These are phyloP conservation scores for Exophiala dermatitidis DNA, from an alignment of 2,329 filamentous ascomycete species.

Conservation along the genomic window DNA sequence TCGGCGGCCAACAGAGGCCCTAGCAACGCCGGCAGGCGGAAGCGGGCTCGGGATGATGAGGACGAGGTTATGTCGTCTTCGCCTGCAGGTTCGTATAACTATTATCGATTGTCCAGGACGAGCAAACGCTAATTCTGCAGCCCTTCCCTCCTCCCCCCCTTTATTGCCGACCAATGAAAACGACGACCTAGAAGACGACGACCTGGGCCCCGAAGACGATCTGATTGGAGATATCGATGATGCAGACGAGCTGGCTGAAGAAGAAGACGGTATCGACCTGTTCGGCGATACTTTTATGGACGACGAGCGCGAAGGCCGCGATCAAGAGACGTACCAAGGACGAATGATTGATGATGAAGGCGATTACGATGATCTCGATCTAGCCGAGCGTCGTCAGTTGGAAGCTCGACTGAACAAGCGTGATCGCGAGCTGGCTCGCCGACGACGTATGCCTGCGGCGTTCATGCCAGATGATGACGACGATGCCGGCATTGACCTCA, in stretches of 20 bases:
- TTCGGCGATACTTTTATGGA: slow-evolving; percentile 61
- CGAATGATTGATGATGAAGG: slow-evolving; percentile 58
- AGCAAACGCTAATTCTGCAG: slow-evolving; percentile 22
- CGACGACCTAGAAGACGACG: slow-evolving; percentile 39
- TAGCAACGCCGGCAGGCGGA: slow-evolving; percentile 47
- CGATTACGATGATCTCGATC: slow-evolving; percentile 56
- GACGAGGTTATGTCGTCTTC: slow-evolving; percentile 56
- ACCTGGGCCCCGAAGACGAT: slow-evolving; percentile 46
- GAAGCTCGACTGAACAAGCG: slow-evolving; percentile 56
- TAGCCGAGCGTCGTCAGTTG: slow-evolving; percentile 52
- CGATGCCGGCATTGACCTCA: slow-evolving; percentile 75
- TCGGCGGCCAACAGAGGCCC: slow-evolving; percentile 74
- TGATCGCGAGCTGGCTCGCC: slow-evolving; percentile 53
- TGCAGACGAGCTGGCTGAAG: slow-evolving; percentile 61
- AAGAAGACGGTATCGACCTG: slow-evolving; percentile 62
- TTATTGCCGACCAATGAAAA: slow-evolving; percentile 43
- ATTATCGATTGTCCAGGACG: background rate
- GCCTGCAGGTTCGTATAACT: slow-evolving; percentile 41
- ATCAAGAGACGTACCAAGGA: slow-evolving; percentile 50
- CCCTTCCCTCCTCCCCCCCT: slow-evolving; percentile 55
- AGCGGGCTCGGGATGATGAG: slow-evolving; percentile 59
- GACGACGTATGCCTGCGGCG: slow-evolving; percentile 54
- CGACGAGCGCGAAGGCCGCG: slow-evolving; percentile 47
- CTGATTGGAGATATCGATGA: slow-evolving; percentile 59
- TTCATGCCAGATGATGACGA: slow-evolving; percentile 70